These are phyloP conservation scores for Emiliania huxleyi DNA, from an alignment of 78 protist species.

Conservation along the genomic window DNA sequence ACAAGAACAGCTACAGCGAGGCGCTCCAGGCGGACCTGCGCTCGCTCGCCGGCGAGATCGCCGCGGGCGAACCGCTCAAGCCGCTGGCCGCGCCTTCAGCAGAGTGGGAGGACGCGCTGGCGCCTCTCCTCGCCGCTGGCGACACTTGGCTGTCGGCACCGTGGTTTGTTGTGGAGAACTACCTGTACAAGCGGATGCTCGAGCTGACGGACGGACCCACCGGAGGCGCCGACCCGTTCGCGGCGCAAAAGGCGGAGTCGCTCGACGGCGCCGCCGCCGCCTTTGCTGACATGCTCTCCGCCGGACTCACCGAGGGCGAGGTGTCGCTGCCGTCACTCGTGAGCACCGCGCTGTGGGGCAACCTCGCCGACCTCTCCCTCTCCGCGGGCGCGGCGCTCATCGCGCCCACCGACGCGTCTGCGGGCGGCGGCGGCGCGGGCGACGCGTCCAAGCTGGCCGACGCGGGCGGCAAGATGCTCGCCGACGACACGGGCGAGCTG, in stretches of 20 bases:
- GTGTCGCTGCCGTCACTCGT: not conserved
- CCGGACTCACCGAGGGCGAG: not conserved
- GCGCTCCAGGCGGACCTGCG: not conserved
- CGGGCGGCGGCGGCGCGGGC: not conserved
- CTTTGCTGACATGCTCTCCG: not conserved
- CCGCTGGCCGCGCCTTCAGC: not conserved
- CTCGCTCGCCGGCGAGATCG: not conserved
- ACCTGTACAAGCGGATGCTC: not conserved
- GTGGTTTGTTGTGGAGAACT: not conserved
- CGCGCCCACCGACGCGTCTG: not conserved
- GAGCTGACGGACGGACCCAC: not conserved
- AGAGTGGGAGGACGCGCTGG: not conserved
- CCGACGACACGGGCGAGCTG: not conserved
- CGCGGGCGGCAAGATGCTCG: not conserved
- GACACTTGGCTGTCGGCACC: not conserved
- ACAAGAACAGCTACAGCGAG: not conserved
- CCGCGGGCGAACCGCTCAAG: not conserved
- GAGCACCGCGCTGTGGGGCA: not conserved
- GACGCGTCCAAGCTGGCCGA: not conserved
- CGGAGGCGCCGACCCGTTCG: not conserved
- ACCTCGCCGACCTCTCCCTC: not conserved
- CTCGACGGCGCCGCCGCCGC: not conserved
- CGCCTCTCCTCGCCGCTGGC: not conserved
- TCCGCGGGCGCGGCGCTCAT: not conserved
- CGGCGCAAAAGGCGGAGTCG: not conserved